phyloP scores from a whole-genome alignment of 805 yeast genomes.

The Candida silvatica region DNA sequence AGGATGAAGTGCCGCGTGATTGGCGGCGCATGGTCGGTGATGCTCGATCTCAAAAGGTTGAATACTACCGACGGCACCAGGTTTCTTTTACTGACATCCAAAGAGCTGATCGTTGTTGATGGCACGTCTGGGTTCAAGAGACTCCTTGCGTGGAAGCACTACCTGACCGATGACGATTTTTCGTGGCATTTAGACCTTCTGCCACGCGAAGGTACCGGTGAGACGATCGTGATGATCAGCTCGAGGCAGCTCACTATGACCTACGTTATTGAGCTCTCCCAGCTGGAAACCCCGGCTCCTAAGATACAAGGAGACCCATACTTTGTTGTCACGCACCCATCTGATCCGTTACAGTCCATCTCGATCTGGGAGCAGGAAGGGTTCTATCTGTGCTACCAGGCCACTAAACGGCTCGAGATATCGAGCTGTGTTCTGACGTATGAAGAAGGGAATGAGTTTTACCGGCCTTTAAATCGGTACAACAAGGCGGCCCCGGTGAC shows the following conservation, averaged over 20 bases:
- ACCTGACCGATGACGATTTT: constrained; percentile 43
- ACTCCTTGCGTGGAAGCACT: constrained; percentile 68
- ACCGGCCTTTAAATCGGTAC: no score
- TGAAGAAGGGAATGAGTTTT: not conserved
- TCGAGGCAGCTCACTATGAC: constrained; percentile 22
- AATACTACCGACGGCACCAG: constrained; percentile 19
- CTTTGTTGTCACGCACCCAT: constrained; percentile 15
- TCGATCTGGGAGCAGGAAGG: no score
- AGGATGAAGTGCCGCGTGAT: constrained; percentile 30
- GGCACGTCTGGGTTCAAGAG: constrained; percentile 29
- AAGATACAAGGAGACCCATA: no score
- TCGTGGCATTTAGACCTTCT: constrained; percentile 33
- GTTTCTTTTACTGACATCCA: constrained; percentile 53
- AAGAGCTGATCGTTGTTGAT: constrained; percentile 51
- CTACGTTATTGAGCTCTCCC: constrained; percentile 23
- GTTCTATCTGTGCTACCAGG: constrained; percentile 8
- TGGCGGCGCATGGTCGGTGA: constrained; percentile 44
- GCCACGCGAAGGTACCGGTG: constrained; percentile 1
- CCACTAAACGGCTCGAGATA: constrained; percentile 12
- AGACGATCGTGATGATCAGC: no score
- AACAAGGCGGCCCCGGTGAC: no score
- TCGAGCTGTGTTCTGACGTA: constrained; percentile 6
- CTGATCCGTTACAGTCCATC: constrained; percentile 10
- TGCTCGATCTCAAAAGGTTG: constrained; percentile 34
- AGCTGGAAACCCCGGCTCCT: constrained; percentile 12